phyloP scores from a whole-genome alignment of 495 filamentous ascomycete genomes.

The Xanthoparmelia taractica region DNA sequence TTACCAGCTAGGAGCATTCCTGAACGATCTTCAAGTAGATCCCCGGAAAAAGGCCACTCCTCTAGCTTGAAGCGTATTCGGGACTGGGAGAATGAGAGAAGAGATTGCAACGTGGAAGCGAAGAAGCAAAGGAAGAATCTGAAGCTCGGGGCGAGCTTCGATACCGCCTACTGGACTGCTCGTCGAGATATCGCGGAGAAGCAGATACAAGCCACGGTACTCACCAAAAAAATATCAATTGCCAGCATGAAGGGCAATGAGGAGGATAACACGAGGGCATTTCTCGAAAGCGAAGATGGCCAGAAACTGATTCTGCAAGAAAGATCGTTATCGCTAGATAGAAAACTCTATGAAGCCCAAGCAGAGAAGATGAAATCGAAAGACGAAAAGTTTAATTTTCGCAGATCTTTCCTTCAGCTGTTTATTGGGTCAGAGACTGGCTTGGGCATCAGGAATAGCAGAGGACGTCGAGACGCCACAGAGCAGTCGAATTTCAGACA shows the following conservation, averaged over 20 bases:
- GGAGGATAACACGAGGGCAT: neutral
- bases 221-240: constrained; percentile 1
- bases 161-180: constrained; percentile 3
- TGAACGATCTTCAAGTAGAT: neutral
- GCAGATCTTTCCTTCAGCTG: constrained; percentile 1
- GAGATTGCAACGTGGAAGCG: neutral
- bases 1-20: neutral
- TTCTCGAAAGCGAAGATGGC: neutral
- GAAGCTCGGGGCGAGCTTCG: constrained; percentile 2
- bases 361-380: constrained; percentile 5
- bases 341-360: neutral
- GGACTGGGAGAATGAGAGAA: neutral
- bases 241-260: neutral
- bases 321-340: neutral
- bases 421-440: constrained; percentile 1
- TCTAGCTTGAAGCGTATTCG: neutral
- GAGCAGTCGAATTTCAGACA: neutral
- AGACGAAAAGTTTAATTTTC: constrained; percentile 1
- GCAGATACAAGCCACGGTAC: neutral
- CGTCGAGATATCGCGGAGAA: constrained; percentile 1
- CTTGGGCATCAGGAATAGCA: neutral
- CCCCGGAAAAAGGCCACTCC: neutral
- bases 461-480: neutral
- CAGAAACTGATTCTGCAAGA: neutral
- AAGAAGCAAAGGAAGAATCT: neutral